A percentile compares a stretch with the other conserved stretches of the same genome.
These are phyloP conservation scores for Dendrobium catenatum DNA, from an alignment of 106 monocot species.

Conservation along the genomic window DNA sequence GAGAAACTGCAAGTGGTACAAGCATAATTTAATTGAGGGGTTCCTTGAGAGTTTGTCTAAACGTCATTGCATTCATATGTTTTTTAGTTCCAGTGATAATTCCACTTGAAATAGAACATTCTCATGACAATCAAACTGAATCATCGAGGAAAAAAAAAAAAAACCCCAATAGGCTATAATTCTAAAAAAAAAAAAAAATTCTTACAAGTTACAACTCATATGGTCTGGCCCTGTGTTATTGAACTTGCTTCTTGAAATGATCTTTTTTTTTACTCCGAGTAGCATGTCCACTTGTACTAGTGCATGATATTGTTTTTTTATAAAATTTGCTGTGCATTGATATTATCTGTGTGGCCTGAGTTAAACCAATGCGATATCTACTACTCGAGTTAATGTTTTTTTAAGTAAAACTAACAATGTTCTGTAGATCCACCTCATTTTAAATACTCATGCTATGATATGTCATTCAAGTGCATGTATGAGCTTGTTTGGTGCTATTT, in stretches of 20 bases:
- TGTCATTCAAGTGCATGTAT: neutral
- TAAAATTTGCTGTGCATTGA: conserved; percentile 4
- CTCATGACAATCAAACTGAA: too few species aligned
- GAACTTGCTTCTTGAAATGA: neutral
- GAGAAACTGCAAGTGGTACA: too few species aligned
- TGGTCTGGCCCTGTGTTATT: neutral
- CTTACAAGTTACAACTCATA: neutral
- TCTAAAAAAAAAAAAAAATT: too few species aligned
- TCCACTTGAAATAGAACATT: too few species aligned
- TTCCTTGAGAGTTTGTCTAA: too few species aligned
- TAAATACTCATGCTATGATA: neutral
- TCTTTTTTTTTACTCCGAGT: neutral
- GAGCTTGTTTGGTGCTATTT: neutral
- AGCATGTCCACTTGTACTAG: neutral
- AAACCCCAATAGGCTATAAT: too few species aligned
- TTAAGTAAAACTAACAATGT: neutral
- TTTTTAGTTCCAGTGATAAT: too few species aligned
- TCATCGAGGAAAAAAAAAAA: too few species aligned
- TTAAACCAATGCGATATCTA: neutral
- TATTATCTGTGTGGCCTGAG: neutral
- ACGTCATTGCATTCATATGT: too few species aligned
- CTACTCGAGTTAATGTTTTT: neutral
- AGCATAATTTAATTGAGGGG: too few species aligned
- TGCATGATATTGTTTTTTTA: neutral
- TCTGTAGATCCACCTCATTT: neutral